Percentiles rank a stretch among this genome's conserved stretches.
These are phyloP conservation scores for Inga leiocalycina DNA, from an alignment of 306 rosid genomes.

Conservation along the genomic window DNA sequence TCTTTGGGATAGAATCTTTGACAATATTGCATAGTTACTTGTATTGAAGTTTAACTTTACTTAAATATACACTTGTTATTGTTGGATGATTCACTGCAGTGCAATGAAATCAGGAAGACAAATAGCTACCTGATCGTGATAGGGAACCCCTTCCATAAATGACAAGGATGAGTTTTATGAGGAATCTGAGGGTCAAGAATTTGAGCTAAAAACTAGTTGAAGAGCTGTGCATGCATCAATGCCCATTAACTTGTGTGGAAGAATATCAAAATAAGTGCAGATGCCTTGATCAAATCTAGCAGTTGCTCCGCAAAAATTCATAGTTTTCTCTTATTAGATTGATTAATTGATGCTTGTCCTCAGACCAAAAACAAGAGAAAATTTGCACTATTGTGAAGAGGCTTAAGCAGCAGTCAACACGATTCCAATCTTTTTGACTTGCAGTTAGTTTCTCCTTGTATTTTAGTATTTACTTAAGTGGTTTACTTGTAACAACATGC, in stretches of 20 bases:
- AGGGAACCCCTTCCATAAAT: constrained; percentile 51
- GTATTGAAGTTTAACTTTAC: background rate
- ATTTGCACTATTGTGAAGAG: background rate
- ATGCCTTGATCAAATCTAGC: background rate
- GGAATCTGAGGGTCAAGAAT: constrained; percentile 70
- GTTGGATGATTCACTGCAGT: constrained; percentile 40
- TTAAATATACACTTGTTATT: background rate
- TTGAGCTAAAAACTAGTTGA: constrained; percentile 71
- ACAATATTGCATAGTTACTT: constrained; percentile 9
- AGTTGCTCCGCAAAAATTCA: background rate
- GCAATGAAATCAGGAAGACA: constrained; percentile 57
- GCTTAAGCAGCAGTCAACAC: background rate
- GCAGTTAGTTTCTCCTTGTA: no score
- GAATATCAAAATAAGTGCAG: background rate
- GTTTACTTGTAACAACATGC: no score
- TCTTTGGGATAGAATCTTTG: background rate
- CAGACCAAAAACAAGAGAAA: background rate
- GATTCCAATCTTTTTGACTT: background rate
- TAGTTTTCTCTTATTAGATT: background rate
- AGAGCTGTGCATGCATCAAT: constrained; percentile 1
- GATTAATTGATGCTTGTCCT: background rate
- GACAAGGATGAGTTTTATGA: constrained; percentile 64
- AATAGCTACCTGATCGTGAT: constrained; percentile 55
- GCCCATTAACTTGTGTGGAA: background rate
- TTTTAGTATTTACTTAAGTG: no score